Evolutionary conservation across 73 alveolate species (phyloP).

Genomic region (Blepharisma stoltei): DNA sequence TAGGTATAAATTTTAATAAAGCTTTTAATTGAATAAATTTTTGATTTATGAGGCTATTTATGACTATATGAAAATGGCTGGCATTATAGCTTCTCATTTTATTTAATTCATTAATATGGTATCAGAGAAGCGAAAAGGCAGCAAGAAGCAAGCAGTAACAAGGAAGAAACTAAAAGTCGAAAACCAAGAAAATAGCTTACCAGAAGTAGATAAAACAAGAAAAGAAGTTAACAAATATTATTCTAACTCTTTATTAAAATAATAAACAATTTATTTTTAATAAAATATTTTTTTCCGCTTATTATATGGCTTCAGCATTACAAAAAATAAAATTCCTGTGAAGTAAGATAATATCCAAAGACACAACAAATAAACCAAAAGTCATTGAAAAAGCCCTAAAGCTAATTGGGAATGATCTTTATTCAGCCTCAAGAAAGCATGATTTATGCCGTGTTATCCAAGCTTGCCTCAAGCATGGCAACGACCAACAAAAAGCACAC

Average conservation of each 20-base stretch:
- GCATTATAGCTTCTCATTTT: no score
- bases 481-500: neutral
- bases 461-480: constrained; percentile 24
- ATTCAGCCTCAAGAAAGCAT: neutral
- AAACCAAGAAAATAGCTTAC: constrained; percentile 8
- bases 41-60: no score
- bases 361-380: neutral
- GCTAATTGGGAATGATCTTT: constrained; percentile 16
- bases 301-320: no score
- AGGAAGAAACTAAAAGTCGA: neutral
- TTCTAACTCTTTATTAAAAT: no score
- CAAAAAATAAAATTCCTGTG: no score
- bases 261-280: no score
- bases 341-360: constrained; percentile 19
- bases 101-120: no score
- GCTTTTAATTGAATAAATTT: no score
- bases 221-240: constrained; percentile 24
- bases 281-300: no score
- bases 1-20: no score
- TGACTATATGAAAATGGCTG: no score
- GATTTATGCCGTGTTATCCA: constrained; percentile 17
- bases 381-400: neutral
- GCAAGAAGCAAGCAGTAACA: neutral
- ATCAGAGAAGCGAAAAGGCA: constrained; percentile 4
- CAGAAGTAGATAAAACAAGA: constrained; percentile 22